A percentile compares a stretch with the other conserved stretches of the same genome.
Evolutionary conservation across 208 protist species (phyloP).

Genomic region (Crithidia fasciculata): DNA sequence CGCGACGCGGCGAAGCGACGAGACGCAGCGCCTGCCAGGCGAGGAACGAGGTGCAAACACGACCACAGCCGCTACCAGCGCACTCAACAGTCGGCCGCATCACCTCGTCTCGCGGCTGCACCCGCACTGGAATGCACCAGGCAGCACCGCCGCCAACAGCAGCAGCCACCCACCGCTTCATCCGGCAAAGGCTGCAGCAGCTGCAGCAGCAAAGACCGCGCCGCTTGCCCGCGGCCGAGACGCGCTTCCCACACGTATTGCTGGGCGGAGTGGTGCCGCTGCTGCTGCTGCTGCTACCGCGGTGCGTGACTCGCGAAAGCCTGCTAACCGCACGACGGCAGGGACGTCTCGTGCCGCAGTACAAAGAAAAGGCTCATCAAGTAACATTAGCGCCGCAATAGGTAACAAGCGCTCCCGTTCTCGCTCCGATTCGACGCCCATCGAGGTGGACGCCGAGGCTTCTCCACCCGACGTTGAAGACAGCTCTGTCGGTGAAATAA

Average conservation of each 20-base stretch:
- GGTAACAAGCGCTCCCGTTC: slow-evolving; percentile 23
- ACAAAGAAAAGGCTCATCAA: background rate
- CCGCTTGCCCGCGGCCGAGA: background rate
- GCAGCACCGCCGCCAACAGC: background rate
- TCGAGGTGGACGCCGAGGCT: slow-evolving; percentile 2
- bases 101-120: slow-evolving; percentile 30
- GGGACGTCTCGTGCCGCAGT: background rate
- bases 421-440: background rate
- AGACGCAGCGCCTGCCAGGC: slow-evolving; percentile 22
- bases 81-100: slow-evolving; percentile 15
- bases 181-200: background rate
- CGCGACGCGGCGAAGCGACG: background rate
- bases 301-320: background rate
- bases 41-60: slow-evolving; percentile 1
- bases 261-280: background rate
- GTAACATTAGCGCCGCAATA: background rate
- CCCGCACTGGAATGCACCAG: slow-evolving; percentile 19
- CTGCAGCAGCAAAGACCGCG: background rate
- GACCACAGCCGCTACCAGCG: background rate
- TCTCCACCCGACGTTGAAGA: background rate
- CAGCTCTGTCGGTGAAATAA: background rate
- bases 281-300: background rate
- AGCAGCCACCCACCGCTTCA: background rate
- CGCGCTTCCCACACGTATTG: slow-evolving; percentile 3
- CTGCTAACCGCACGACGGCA: no score